Evolutionary conservation across 2,329 filamentous ascomycete species (phyloP).

Genomic region (Hypoxylon sp.): DNA sequence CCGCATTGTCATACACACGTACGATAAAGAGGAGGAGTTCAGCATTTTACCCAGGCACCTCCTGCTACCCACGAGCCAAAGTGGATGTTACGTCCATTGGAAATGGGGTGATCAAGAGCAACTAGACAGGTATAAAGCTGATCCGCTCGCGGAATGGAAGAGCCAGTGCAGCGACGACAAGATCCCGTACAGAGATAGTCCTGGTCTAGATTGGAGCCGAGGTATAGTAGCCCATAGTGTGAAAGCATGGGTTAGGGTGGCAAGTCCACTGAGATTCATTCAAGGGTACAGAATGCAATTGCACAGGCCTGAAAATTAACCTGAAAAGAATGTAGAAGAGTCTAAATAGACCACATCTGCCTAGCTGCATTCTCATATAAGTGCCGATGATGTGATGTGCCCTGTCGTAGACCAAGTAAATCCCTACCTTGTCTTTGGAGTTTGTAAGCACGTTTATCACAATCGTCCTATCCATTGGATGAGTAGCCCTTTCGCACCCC

Average conservation of each 20-base stretch:
- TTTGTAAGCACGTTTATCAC: too few relatives aligned
- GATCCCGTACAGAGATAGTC: background rate
- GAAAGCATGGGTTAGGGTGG: too few relatives aligned
- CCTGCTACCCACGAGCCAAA: background rate
- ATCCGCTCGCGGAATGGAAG: background rate
- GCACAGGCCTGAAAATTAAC: too few relatives aligned
- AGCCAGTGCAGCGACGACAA: background rate
- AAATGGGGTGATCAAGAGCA: background rate
- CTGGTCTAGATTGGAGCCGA: background rate
- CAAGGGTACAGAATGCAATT: too few relatives aligned
- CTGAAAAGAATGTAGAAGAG: too few relatives aligned
- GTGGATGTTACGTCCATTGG: background rate
- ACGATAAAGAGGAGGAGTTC: background rate
- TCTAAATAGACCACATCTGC: background rate
- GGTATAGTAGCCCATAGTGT: too few relatives aligned
- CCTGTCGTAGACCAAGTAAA: background rate
- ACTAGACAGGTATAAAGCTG: background rate
- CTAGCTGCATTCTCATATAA: background rate
- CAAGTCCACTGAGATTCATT: too few relatives aligned
- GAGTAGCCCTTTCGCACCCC: background rate
- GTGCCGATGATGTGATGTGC: background rate
- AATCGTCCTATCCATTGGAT: background rate
- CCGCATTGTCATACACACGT: background rate
- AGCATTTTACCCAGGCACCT: background rate
- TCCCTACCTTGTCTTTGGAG: background rate